These are phyloP conservation scores for Fusarium nygamai DNA, from an alignment of 2,329 filamentous ascomycete genomes.

Conservation along the genomic window DNA sequence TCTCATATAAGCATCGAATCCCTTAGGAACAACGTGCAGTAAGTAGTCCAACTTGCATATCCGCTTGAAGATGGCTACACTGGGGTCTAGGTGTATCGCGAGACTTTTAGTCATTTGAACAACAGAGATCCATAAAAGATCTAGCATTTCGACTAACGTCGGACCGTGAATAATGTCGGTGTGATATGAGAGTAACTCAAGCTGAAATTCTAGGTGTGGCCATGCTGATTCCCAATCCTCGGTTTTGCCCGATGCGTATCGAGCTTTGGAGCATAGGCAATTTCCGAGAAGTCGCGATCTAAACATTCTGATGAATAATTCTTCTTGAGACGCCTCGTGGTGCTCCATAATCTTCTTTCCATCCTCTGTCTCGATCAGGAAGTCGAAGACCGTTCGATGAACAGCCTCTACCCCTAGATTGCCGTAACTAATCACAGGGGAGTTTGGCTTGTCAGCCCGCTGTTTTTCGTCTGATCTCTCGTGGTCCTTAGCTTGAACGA, in stretches of 20 bases:
- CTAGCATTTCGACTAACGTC: neutral
- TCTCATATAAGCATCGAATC: neutral
- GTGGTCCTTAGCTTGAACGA: too few species aligned
- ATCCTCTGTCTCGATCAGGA: neutral
- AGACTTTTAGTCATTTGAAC: neutral
- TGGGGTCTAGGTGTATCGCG: neutral
- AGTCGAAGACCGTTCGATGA: neutral
- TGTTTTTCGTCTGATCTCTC: too few species aligned
- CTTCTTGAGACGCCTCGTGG: fast-evolving
- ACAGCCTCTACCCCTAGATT: fast-evolving
- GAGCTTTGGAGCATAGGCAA: neutral
- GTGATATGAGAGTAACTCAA: too few species aligned
- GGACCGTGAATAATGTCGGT: fast-evolving
- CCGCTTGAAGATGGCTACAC: too few species aligned
- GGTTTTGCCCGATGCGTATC: too few species aligned
- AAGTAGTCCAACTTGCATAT: neutral
- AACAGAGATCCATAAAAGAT: neutral
- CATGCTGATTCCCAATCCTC: too few species aligned
- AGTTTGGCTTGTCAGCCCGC: neutral
- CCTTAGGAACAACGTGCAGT: fast-evolving
- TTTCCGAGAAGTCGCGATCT: fast-evolving
- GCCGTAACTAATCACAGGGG: fast-evolving
- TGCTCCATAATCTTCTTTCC: fast-evolving
- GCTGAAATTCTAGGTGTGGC: too few species aligned
- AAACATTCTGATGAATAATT: fast-evolving